These are phyloP conservation scores for Verticillium albo-atrum DNA, from an alignment of 2,329 filamentous ascomycete genomes.

Conservation along the genomic window DNA sequence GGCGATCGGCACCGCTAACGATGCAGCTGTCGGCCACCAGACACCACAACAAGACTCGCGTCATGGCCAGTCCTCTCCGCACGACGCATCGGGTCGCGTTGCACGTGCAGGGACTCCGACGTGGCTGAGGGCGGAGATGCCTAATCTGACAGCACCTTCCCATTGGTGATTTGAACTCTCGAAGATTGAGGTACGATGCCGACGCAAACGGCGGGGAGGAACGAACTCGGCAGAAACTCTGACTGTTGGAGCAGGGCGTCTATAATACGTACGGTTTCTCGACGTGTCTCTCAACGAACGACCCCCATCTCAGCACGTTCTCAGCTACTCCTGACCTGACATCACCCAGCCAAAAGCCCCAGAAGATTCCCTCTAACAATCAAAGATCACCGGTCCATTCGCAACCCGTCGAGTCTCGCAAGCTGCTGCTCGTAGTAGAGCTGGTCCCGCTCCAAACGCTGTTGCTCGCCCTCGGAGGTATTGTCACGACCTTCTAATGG, in stretches of 20 bases:
- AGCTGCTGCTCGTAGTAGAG: background rate
- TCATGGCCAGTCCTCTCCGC: background rate
- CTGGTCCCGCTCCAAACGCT: background rate
- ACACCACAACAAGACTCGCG: background rate
- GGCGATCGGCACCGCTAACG: background rate
- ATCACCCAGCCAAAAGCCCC: no score
- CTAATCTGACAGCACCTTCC: background rate
- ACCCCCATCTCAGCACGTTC: background rate
- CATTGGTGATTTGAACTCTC: background rate
- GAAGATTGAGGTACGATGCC: background rate
- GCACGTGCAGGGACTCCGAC: background rate
- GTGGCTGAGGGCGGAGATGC: background rate
- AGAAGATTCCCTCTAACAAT: background rate
- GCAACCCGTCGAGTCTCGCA: background rate
- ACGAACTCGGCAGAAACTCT: background rate
- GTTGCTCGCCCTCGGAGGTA: background rate
- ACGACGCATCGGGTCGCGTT: background rate
- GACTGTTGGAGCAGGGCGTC: background rate
- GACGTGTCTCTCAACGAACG: no score
- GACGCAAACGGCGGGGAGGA: background rate
- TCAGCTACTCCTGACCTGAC: background rate
- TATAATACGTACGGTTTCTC: background rate
- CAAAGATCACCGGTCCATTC: background rate
- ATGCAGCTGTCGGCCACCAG: background rate
- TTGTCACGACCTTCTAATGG: background rate